Evolutionary conservation across 345 rosid genomes (phyloP), one percentile per base, ranked within the genome.

Genomic region (Melaleuca alternifolia): DNA sequence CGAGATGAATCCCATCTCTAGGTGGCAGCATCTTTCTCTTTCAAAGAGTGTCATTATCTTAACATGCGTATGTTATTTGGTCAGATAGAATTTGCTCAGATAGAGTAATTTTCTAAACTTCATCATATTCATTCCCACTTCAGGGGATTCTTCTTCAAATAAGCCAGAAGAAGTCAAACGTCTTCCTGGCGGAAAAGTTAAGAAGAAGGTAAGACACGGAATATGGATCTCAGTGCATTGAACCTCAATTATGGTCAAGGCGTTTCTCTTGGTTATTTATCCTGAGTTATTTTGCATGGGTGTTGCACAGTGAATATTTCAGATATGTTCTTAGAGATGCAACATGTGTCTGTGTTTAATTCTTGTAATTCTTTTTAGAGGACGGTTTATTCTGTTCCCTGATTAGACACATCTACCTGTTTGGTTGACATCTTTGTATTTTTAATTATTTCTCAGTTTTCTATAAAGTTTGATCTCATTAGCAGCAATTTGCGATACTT

Each of bases 101-200:
- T 62, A 26, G 81, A 37, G 48, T 71, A 71, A 71, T 18, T 18
- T 18, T 48, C 81, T 71, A 18, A 37, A 71, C 81, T 62, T 85
- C 59, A 62, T 21, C 41, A 11, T 86, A 28, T 61, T 61, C 84
- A 77, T 52, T 65, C 4, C 41, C 41, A 48, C 23, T 89, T 62
- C 88, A 93, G 98, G 93, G 85, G 89, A 86, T 46, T 16, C 90
- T 14, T 88, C 91, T 57, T 87, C 93, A 24, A 86, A 94, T 54
- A 96, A 93, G 90, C 92, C 88, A 87, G 98, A 94, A 87, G 98
- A 93, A 89, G 98, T 96, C 33, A 97, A 96, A 86, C 97, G 98
- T 54, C 97, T 96, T 51, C 98, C 99, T 54, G 99, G 99, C 53
- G 99, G 98, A 41, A 97, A 97, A 91, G 44, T 96, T 37, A 96